Evolutionary conservation across 805 yeast species (phyloP).

Genomic region (Candida ponderosae): DNA sequence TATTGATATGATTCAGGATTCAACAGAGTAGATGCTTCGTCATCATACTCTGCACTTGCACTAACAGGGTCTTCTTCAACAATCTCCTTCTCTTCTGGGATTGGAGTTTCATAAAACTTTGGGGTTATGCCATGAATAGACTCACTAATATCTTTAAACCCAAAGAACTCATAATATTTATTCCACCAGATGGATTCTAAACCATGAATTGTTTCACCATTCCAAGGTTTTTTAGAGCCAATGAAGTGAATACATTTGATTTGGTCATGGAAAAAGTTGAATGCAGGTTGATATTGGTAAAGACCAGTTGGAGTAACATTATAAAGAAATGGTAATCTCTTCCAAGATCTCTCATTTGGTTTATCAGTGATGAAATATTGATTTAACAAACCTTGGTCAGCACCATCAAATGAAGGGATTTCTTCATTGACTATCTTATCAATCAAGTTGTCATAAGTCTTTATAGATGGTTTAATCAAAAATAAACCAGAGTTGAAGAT

Average conservation of each 20-base stretch:
- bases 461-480: slow-evolving; percentile 42
- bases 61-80: slow-evolving; percentile 1
- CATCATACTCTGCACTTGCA: slow-evolving; percentile 1
- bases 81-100: slow-evolving; percentile 2
- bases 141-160: slow-evolving; percentile 7
- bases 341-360: slow-evolving; percentile 38
- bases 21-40: slow-evolving; percentile 4
- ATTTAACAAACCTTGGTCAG: slow-evolving; percentile 82
- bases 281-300: slow-evolving; percentile 72
- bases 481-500: slow-evolving; percentile 74
- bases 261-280: slow-evolving; percentile 36
- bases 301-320: slow-evolving; percentile 71
- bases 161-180: slow-evolving; percentile 15
- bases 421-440: slow-evolving; percentile 15
- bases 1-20: slow-evolving; percentile 16
- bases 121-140: slow-evolving; percentile 18
- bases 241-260: slow-evolving; percentile 56
- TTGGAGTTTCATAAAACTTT: slow-evolving; percentile 7
- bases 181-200: slow-evolving; percentile 17
- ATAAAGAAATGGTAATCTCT: slow-evolving; percentile 66
- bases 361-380: slow-evolving; percentile 39
- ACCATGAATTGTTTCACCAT: slow-evolving; percentile 7
- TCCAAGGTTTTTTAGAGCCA: slow-evolving; percentile 59
- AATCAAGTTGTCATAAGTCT: slow-evolving; percentile 33
- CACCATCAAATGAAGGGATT: slow-evolving; percentile 66